These are phyloP conservation scores for Wickerhamiella lipophila DNA, from an alignment of 805 yeast species.

Conservation along the genomic window DNA sequence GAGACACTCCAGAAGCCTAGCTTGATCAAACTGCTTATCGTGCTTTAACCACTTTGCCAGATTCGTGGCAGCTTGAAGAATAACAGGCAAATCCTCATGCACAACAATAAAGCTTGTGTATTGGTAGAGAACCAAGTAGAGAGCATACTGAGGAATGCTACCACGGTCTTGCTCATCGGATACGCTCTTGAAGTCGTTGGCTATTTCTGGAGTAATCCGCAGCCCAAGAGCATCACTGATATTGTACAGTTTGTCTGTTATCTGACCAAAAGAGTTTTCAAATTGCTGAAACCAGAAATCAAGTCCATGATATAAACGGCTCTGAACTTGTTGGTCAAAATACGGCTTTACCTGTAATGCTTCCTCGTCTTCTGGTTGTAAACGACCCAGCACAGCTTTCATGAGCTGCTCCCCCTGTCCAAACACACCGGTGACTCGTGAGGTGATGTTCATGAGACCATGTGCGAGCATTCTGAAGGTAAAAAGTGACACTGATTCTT, in stretches of 20 bases:
- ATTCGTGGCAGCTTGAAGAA: slow-evolving; percentile 23
- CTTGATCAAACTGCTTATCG: slow-evolving; percentile 7
- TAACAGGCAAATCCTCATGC: slow-evolving; percentile 25
- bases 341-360: slow-evolving; percentile 13
- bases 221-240: slow-evolving; percentile 17
- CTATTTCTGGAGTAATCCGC: slow-evolving; percentile 17
- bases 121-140: slow-evolving; percentile 22
- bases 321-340: slow-evolving; percentile 22
- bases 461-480: slow-evolving; percentile 21
- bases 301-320: slow-evolving; percentile 24
- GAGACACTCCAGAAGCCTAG: slow-evolving; percentile 19
- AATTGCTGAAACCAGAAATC: slow-evolving; percentile 26
- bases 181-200: slow-evolving; percentile 12
- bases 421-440: slow-evolving; percentile 17
- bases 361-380: neutral
- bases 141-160: slow-evolving; percentile 22
- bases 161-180: slow-evolving; percentile 4
- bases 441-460: slow-evolving; percentile 24
- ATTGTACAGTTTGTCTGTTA: slow-evolving; percentile 21
- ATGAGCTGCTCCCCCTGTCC: slow-evolving; percentile 18
- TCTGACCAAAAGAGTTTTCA: slow-evolving; percentile 22
- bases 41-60: slow-evolving; percentile 20
- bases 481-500: slow-evolving; percentile 16
- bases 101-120: slow-evolving; percentile 24
- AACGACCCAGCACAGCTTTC: slow-evolving; percentile 15